Conservation (phyloP, 1,139 yeast species). For the Blastobotrys aristatus region DNA sequence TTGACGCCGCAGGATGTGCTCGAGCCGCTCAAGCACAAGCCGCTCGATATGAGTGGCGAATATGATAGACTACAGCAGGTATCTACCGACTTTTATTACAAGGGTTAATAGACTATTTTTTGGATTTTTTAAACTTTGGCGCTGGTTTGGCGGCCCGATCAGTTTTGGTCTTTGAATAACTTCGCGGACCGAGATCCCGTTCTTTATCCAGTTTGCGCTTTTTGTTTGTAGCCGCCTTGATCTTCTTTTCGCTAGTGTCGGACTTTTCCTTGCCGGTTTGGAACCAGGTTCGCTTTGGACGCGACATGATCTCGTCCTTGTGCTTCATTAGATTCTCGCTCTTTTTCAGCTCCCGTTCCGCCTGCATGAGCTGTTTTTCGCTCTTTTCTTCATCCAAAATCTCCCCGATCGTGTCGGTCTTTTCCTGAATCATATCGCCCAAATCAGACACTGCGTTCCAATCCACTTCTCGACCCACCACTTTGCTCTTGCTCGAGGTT, state of each 20-base stretch:
- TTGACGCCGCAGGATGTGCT: constrained; percentile 40
- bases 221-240: constrained; percentile 54
- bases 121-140: constrained; percentile 16
- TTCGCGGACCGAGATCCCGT: constrained; percentile 22
- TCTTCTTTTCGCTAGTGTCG: constrained; percentile 46
- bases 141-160: constrained; percentile 24
- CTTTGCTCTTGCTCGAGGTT: constrained; percentile 45
- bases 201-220: constrained; percentile 58
- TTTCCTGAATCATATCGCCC: constrained; percentile 53
- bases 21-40: constrained; percentile 9
- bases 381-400: constrained; percentile 82
- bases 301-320: constrained; percentile 72
- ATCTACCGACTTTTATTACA: constrained; percentile 29
- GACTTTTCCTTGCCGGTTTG: constrained; percentile 71
- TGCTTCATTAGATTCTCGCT: constrained; percentile 80
- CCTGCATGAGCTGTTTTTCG: constrained; percentile 77
- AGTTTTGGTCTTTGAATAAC: constrained; percentile 31
- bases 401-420: constrained; percentile 60
- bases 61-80: constrained; percentile 15
- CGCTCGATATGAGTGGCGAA: constrained; percentile 8
- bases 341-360: constrained; percentile 85
- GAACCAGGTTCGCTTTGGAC: constrained; percentile 98
- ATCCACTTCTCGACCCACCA: constrained; percentile 78
- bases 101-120: constrained; percentile 6
- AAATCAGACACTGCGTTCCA: constrained; percentile 78